Percentiles rank a stretch among this genome's conserved stretches.
phyloP scores from a whole-genome alignment of 139 green algal species.

The Haematococcus sp. region DNA sequence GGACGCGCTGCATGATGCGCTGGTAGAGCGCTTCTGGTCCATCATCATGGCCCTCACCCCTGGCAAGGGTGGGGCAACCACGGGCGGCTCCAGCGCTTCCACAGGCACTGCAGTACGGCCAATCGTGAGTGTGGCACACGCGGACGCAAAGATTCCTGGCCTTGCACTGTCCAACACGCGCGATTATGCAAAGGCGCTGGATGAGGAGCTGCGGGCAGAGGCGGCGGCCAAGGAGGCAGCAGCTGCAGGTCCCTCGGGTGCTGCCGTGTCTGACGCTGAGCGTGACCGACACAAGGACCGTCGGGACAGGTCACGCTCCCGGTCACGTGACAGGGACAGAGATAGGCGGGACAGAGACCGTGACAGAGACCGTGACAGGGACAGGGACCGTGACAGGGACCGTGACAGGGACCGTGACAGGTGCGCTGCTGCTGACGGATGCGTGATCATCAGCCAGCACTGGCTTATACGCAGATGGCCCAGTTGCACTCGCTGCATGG shows the following conservation, averaged over 20 bases:
- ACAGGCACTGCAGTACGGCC: slow-evolving; percentile 8
- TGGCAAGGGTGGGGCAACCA: not conserved
- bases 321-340: slow-evolving; percentile 1
- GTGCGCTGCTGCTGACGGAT: too few species aligned
- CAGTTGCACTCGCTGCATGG: too few species aligned
- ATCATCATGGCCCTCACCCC: slow-evolving; percentile 75
- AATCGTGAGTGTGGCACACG: slow-evolving; percentile 8
- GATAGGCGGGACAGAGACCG: slow-evolving; percentile 19
- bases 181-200: slow-evolving; percentile 68
- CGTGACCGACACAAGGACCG: slow-evolving; percentile 24
- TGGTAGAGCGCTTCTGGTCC: slow-evolving; percentile 86
- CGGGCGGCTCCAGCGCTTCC: slow-evolving; percentile 5
- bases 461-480: too few species aligned
- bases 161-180: slow-evolving; percentile 73
- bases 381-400: slow-evolving; percentile 15
- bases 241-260: not conserved
- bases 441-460: too few species aligned
- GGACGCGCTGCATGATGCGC: slow-evolving; percentile 73
- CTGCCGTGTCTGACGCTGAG: not conserved
- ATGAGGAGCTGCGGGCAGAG: slow-evolving; percentile 63
- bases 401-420: slow-evolving; percentile 9
- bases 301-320: not conserved
- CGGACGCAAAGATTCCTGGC: slow-evolving; percentile 48
- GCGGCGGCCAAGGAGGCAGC: slow-evolving; percentile 7
- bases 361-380: slow-evolving; percentile 18